phyloP scores from a whole-genome alignment of 306 rosid species.

The Aeschynomene evenia region DNA sequence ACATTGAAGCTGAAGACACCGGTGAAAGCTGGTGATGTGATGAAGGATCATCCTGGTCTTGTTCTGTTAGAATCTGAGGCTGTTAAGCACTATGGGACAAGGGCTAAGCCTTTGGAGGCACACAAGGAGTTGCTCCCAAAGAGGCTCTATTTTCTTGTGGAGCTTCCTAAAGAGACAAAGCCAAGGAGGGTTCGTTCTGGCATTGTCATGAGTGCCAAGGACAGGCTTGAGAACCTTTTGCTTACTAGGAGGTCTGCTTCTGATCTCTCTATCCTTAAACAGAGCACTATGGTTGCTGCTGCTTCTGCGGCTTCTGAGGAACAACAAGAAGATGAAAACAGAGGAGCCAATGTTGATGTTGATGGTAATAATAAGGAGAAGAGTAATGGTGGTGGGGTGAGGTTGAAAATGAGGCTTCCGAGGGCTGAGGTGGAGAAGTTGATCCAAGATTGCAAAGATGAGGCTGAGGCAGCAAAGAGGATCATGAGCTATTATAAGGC shows the following conservation, averaged over 20 bases:
- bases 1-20: conserved; percentile 70
- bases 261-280: conserved; percentile 68
- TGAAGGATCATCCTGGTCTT: conserved; percentile 67
- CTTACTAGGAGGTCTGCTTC: conserved; percentile 73
- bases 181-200: conserved; percentile 90
- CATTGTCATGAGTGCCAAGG: conserved; percentile 84
- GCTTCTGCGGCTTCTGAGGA: no score
- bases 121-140: conserved; percentile 53
- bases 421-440: conserved; percentile 76
- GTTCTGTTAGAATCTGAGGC: conserved; percentile 79
- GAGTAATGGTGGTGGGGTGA: conserved; percentile 42
- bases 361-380: not conserved
- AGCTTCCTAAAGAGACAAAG: conserved; percentile 52
- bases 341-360: not conserved
- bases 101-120: conserved; percentile 69
- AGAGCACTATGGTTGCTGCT: conserved; percentile 19
- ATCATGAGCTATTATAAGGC: conserved; percentile 60
- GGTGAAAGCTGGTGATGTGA: conserved; percentile 55
- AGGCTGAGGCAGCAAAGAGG: conserved; percentile 68
- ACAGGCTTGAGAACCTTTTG: conserved; percentile 72
- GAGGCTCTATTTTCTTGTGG: conserved; percentile 81
- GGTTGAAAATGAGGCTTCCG: conserved; percentile 76
- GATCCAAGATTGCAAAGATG: conserved; percentile 63
- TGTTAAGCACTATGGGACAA: conserved; percentile 75
- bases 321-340: not conserved